Percentiles rank a stretch among this genome's conserved stretches.
Conservation (phyloP, 768 basidiomycete species). For the Steccherinum ochraceum region DNA sequence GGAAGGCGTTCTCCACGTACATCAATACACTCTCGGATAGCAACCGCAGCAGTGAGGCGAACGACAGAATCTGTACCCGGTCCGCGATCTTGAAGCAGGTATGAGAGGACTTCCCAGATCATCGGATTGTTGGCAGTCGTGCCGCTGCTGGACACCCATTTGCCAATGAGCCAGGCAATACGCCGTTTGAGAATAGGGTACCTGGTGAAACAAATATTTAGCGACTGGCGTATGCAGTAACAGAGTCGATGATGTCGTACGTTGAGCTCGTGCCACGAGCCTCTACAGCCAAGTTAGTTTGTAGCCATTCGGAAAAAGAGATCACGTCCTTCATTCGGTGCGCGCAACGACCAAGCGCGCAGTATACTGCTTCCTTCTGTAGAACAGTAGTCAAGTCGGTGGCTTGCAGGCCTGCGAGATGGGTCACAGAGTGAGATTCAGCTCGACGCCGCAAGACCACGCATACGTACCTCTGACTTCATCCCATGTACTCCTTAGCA, state of each 20-base stretch:
- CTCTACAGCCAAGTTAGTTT: conserved; percentile 52
- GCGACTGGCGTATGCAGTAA: not conserved
- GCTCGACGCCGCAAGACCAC: too few relatives aligned
- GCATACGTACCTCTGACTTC: conserved; percentile 49
- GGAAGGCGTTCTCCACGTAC: conserved; percentile 43
- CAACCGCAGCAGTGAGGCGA: conserved; percentile 75
- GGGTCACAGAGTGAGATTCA: too few relatives aligned
- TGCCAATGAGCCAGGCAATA: conserved; percentile 91
- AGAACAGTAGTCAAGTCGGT: conserved; percentile 53
- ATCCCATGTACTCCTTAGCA: conserved; percentile 55
- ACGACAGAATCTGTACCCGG: conserved; percentile 79
- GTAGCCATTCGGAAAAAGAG: conserved; percentile 67
- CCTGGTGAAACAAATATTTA: conserved; percentile 32
- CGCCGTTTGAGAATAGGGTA: conserved; percentile 92
- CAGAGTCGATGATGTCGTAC: conserved; percentile 31
- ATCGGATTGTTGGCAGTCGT: conserved; percentile 49
- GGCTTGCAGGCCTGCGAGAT: conserved; percentile 23
- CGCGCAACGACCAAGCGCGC: conserved; percentile 82
- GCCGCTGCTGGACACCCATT: conserved; percentile 74
- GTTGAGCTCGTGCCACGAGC: conserved; percentile 50
- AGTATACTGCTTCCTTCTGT: conserved; percentile 84
- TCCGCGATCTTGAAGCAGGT: conserved; percentile 65
- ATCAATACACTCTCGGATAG: conserved; percentile 78
- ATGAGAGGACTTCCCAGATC: conserved; percentile 78
- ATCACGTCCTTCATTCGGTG: conserved; percentile 53